Conservation (phyloP, 2,329 filamentous ascomycete species). For the Alternaria burnsii region DNA sequence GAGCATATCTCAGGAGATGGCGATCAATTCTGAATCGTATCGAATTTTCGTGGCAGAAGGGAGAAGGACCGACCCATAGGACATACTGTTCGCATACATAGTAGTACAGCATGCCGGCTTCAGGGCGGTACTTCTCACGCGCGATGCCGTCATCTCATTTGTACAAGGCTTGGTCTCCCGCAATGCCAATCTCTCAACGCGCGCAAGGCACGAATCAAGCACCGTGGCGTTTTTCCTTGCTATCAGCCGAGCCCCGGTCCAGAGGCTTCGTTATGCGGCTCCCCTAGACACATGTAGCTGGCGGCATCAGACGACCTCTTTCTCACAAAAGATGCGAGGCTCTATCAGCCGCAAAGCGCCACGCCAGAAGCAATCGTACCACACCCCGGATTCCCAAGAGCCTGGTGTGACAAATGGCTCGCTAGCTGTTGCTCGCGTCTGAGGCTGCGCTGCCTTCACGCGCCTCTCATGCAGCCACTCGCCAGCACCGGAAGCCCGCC, state of each 20-base stretch:
- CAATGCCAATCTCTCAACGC: conserved; percentile 10
- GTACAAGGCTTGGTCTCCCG: conserved; percentile 2
- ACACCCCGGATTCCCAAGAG: conserved; percentile 17
- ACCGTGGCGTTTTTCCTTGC: conserved; percentile 13
- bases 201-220: conserved; percentile 8
- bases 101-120: conserved; percentile 13
- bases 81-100: not conserved
- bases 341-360: conserved; percentile 15
- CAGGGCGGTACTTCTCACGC: conserved; percentile 14
- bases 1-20: not conserved
- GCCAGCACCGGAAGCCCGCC: not conserved
- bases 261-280: conserved; percentile 12
- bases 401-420: conserved; percentile 3
- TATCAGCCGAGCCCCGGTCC: conserved; percentile 14
- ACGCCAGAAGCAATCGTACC: not conserved
- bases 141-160: conserved; percentile 27
- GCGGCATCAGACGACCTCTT: conserved; percentile 27
- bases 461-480: conserved; percentile 4
- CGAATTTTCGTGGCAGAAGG: not conserved
- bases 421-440: conserved; percentile 3
- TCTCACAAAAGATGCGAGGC: conserved; percentile 30
- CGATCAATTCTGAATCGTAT: not conserved
- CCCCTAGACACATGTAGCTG: not conserved
- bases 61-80: not conserved
- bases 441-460: not conserved